Evolutionary conservation across 768 basidiomycete species (phyloP).

Genomic region (Russula sp.): DNA sequence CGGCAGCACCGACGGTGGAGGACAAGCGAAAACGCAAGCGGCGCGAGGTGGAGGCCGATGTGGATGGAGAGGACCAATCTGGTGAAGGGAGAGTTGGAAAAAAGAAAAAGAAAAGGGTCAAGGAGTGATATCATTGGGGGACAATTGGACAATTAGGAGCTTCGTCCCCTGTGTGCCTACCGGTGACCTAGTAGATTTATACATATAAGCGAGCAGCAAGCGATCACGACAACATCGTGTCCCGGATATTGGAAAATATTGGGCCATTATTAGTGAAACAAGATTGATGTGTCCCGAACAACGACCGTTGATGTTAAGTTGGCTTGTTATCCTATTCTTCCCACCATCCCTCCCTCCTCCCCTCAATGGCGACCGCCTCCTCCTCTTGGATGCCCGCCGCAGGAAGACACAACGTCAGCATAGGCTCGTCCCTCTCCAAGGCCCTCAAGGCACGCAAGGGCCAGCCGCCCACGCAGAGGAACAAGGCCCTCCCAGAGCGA

Average conservation of each 20-base stretch:
- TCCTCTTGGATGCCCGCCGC: conserved; percentile 27
- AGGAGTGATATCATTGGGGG: conserved; percentile 25
- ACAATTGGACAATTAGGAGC: neutral
- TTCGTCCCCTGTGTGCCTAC: neutral
- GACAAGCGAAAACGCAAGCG: conserved; percentile 64
- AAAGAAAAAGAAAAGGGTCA: conserved; percentile 44
- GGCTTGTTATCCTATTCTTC: conserved; percentile 4
- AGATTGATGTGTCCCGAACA: conserved; percentile 5
- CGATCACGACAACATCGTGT: neutral
- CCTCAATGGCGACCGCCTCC: conserved; percentile 22
- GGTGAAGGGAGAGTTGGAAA: conserved; percentile 37
- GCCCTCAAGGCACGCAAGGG: conserved; percentile 69
- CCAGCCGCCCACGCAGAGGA: conserved; percentile 42
- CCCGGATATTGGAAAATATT: conserved; percentile 4
- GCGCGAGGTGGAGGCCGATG: conserved; percentile 37
- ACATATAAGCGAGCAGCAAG: neutral
- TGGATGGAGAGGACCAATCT: conserved; percentile 38
- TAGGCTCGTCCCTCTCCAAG: conserved; percentile 61
- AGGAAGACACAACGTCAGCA: conserved; percentile 56
- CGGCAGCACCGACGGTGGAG: conserved; percentile 66
- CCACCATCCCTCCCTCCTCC: conserved; percentile 10
- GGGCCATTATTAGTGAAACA: conserved; percentile 6
- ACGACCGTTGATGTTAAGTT: conserved; percentile 8
- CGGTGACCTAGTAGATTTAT: neutral
- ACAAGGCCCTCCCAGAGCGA: conserved; percentile 52